phyloP scores from a whole-genome alignment of 2,329 filamentous ascomycete species.

The Xylariaceae sp. region DNA sequence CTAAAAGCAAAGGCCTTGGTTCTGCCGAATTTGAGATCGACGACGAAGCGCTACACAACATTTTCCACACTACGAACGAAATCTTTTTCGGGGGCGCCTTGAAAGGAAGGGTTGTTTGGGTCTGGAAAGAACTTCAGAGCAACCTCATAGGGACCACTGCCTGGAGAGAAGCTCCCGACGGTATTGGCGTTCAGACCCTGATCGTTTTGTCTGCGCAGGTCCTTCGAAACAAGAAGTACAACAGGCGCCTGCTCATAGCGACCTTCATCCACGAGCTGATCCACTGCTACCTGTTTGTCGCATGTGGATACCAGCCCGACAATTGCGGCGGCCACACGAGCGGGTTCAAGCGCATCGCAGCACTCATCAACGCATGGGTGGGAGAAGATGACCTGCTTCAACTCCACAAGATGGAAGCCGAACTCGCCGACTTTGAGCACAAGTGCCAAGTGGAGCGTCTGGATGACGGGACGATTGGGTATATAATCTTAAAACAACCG shows the following conservation, averaged over 20 bases:
- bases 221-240: slow-evolving; percentile 52
- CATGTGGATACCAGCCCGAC: slow-evolving; percentile 54
- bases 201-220: slow-evolving; percentile 59
- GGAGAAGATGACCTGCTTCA: slow-evolving; percentile 48
- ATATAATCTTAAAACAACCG: slow-evolving; percentile 20
- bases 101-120: slow-evolving; percentile 56
- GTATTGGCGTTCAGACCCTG: slow-evolving; percentile 57
- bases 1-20: slow-evolving; percentile 30
- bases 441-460: slow-evolving; percentile 23
- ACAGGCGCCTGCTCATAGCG: slow-evolving; percentile 57
- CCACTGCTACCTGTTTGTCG: slow-evolving; percentile 63
- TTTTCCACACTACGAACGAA: slow-evolving; percentile 58
- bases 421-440: slow-evolving; percentile 49
- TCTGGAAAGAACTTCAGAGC: slow-evolving; percentile 56
- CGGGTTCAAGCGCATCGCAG: slow-evolving; percentile 56
- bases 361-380: slow-evolving; percentile 59
- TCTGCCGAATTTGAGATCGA: slow-evolving; percentile 51
- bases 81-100: slow-evolving; percentile 59
- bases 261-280: slow-evolving; percentile 65
- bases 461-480: slow-evolving; percentile 22
- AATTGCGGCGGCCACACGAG: slow-evolving; percentile 56
- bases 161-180: slow-evolving; percentile 43
- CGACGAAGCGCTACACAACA: slow-evolving; percentile 52
- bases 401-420: slow-evolving; percentile 58
- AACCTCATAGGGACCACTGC: slow-evolving; percentile 62